These are phyloP conservation scores for Aegilops umbellulata DNA, from an alignment of 176 grass and related monocot species.

Conservation along the genomic window DNA sequence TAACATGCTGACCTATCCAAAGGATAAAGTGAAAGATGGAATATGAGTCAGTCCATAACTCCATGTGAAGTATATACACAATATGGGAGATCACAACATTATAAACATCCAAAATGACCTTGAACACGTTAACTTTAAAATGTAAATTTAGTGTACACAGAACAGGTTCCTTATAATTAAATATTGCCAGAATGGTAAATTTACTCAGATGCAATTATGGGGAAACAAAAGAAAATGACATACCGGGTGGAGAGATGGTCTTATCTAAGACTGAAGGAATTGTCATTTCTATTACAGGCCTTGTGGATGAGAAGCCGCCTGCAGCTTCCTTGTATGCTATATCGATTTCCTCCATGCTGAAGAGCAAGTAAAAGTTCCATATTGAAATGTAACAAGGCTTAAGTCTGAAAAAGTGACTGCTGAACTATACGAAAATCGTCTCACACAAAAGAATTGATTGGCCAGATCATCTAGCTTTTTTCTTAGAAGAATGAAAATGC, in stretches of 20 bases:
- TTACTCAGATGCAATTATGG: background rate
- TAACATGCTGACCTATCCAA: slow-evolving; percentile 82
- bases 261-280: slow-evolving; percentile 96
- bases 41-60: slow-evolving; percentile 7
- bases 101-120: slow-evolving; percentile 5
- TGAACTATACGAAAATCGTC: background rate
- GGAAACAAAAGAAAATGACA: slow-evolving; percentile 4
- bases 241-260: slow-evolving; percentile 94
- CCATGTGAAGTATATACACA: background rate
- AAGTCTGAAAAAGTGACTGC: background rate
- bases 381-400: background rate
- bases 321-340: slow-evolving; percentile 77
- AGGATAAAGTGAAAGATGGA: slow-evolving; percentile 24
- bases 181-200: slow-evolving; percentile 17
- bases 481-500: slow-evolving; percentile 10
- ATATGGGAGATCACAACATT: background rate
- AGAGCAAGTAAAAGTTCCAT: slow-evolving; percentile 25
- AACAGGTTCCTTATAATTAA: background rate
- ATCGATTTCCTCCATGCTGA: slow-evolving; percentile 93
- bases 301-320: slow-evolving; percentile 72
- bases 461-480: slow-evolving; percentile 1
- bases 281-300: slow-evolving; percentile 97
- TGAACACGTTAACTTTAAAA: background rate
- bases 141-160: slow-evolving; percentile 14
- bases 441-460: background rate